Evolutionary conservation across 257 asterid species (phyloP).

Genomic region (Forsythia suspensa): DNA sequence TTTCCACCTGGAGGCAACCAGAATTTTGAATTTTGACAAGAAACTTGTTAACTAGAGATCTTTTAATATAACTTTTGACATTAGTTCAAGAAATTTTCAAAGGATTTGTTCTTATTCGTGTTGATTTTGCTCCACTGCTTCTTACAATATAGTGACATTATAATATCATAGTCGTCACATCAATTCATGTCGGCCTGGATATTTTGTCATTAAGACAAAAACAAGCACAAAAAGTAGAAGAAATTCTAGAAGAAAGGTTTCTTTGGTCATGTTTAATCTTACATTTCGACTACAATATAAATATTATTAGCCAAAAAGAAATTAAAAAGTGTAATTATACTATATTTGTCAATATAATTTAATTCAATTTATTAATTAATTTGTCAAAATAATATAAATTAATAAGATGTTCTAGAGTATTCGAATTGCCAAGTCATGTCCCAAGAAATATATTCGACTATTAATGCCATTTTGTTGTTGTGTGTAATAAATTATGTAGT

Average conservation of each 20-base stretch:
- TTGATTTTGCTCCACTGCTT: background rate
- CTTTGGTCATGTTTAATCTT: too few relatives aligned
- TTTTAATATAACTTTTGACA: background rate
- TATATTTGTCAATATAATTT: background rate
- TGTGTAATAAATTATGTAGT: too few relatives aligned
- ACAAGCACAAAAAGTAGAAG: background rate
- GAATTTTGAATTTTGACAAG: conserved; percentile 54
- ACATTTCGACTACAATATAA: too few relatives aligned
- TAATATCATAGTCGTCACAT: background rate
- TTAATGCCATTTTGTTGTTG: too few relatives aligned
- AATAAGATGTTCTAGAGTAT: background rate
- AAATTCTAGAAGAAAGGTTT: background rate
- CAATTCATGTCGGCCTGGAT: too few relatives aligned
- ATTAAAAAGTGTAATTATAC: too few relatives aligned
- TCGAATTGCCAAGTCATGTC: background rate
- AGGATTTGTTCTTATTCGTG: background rate
- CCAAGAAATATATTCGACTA: background rate
- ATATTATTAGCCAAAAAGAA: too few relatives aligned
- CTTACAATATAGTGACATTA: background rate
- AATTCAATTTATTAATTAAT: too few relatives aligned
- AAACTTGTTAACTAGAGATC: too few relatives aligned
- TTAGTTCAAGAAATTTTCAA: background rate
- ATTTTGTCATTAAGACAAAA: background rate
- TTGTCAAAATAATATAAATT: too few relatives aligned
- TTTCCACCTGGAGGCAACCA: conserved; percentile 66